These are phyloP conservation scores for Solanum hybrid DNA, from an alignment of 305 asterid genomes.

Conservation along the genomic window DNA sequence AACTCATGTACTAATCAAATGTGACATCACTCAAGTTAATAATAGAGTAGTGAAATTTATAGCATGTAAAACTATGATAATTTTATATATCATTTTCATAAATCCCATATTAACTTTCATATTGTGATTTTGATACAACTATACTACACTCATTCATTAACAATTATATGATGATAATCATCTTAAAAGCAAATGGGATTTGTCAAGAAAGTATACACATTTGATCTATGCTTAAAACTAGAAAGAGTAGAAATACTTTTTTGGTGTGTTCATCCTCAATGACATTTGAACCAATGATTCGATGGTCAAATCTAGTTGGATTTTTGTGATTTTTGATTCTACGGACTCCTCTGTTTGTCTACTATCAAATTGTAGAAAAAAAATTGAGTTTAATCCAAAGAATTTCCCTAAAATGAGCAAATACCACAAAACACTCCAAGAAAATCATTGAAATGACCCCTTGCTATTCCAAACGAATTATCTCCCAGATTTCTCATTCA, in stretches of 20 bases:
- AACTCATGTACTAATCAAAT: neutral
- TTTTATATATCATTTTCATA: neutral
- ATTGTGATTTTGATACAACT: neutral
- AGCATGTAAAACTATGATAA: neutral
- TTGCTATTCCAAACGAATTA: constrained; percentile 25
- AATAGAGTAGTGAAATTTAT: neutral
- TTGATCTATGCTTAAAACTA: neutral
- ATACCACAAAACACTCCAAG: constrained; percentile 31
- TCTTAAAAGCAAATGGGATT: neutral
- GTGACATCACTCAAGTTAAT: neutral
- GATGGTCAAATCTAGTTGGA: constrained; percentile 21
- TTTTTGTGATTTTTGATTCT: constrained; percentile 37
- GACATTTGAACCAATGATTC: constrained; percentile 19
- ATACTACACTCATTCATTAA: neutral
- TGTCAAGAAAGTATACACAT: neutral
- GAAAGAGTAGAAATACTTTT: neutral
- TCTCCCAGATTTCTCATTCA: constrained; percentile 21
- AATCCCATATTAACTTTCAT: neutral
- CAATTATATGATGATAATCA: neutral
- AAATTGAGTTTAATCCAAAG: neutral
- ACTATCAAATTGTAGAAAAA: constrained; percentile 1
- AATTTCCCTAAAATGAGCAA: constrained; percentile 26
- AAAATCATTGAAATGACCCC: constrained; percentile 38
- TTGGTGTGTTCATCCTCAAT: constrained; percentile 59
- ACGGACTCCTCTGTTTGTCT: constrained; percentile 18